Conservation (phyloP, 2,329 filamentous ascomycete species). For the Blumeriella jaapii region DNA sequence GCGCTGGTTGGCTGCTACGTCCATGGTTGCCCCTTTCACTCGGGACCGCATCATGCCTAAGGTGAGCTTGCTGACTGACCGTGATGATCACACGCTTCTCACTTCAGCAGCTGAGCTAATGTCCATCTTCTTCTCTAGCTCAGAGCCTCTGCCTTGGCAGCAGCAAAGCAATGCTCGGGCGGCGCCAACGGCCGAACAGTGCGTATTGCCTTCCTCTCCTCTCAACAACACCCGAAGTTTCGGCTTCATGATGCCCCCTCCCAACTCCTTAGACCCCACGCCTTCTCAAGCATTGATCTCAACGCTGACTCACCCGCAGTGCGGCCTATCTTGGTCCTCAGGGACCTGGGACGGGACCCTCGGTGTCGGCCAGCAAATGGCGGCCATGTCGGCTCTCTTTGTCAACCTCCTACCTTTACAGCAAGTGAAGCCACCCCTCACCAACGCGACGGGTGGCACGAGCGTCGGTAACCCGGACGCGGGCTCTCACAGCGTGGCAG, state of each 20-base stretch:
- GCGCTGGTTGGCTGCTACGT: conserved; percentile 46
- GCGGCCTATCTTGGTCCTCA: conserved; percentile 48
- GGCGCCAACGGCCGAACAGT: conserved; percentile 46
- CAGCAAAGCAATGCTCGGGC: conserved; percentile 47
- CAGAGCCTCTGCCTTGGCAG: conserved; percentile 40
- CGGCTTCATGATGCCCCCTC: too few species aligned
- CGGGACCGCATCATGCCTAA: conserved; percentile 40
- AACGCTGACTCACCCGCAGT: too few species aligned
- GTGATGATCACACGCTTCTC: too few species aligned
- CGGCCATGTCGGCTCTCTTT: conserved; percentile 45
- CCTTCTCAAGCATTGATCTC: too few species aligned
- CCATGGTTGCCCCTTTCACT: conserved; percentile 48
- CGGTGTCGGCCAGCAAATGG: conserved; percentile 55
- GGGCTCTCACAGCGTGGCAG: conserved; percentile 13
- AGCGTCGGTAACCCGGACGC: conserved; percentile 21
- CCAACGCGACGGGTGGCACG: conserved; percentile 30
- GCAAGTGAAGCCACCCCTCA: conserved; percentile 21
- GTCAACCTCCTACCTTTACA: conserved; percentile 30
- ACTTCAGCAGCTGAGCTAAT: too few species aligned
- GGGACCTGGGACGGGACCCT: conserved; percentile 31
- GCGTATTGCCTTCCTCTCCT: too few species aligned
- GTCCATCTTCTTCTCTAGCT: conserved; percentile 26
- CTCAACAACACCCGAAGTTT: too few species aligned
- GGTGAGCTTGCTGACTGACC: neutral
- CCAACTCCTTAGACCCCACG: too few species aligned